Conservation (phyloP, 2,329 filamentous ascomycete species). For the Ascocoryne sarcoides region DNA sequence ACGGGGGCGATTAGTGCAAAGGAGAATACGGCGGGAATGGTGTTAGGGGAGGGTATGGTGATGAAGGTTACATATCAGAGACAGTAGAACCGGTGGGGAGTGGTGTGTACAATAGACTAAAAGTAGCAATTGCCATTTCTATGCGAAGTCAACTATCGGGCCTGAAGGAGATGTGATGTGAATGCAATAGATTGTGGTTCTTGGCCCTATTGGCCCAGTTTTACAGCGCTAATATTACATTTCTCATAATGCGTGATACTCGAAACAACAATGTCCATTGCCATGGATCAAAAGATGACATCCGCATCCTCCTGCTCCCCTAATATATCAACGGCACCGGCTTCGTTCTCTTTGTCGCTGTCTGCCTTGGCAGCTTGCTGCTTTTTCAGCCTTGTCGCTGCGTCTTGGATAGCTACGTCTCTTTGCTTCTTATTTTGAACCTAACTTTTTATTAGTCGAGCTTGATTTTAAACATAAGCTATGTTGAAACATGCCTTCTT, state of each 20-base stretch:
- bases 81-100: conserved; percentile 53
- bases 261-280: conserved; percentile 5
- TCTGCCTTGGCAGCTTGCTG: conserved; percentile 37
- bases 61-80: conserved; percentile 97
- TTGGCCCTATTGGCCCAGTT: too few species aligned
- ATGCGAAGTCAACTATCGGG: too few species aligned
- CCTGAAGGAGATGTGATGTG: too few species aligned
- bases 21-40: conserved; percentile 83
- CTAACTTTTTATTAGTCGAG: conserved; percentile 16
- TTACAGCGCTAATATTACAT: conserved; percentile 12
- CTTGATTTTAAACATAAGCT: background rate
- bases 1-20: conserved; percentile 85
- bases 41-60: conserved; percentile 64
- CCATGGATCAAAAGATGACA: conserved; percentile 61
- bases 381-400: conserved; percentile 67
- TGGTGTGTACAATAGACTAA: too few species aligned
- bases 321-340: conserved; percentile 54
- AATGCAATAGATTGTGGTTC: too few species aligned
- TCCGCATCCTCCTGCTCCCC: conserved; percentile 72
- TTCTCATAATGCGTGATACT: conserved; percentile 18
- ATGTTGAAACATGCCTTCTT: conserved; percentile 56
- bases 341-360: conserved; percentile 34
- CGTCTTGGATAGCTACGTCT: conserved; percentile 63
- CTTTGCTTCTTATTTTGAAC: conserved; percentile 78
- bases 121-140: too few species aligned